Base-by-base conservation (phyloP, 2,329 filamentous ascomycete genomes). In the Aspergillus pseudoviridinutans region DNA sequence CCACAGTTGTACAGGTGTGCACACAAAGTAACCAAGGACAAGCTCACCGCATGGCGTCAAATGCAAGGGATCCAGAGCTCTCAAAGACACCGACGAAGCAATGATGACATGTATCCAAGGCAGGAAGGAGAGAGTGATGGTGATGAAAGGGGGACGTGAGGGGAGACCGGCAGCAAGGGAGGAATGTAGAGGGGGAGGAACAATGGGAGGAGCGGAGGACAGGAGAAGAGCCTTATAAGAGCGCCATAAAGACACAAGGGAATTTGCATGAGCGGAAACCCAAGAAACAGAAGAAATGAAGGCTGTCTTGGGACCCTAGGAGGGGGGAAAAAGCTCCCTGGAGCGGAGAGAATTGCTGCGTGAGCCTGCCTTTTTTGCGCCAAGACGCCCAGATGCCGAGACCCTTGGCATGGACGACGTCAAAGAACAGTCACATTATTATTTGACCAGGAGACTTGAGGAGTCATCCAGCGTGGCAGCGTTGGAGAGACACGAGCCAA, bases 341-440 rank as follows among this genome's bases (percentile, higher is more conserved):
- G 55, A 64, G 60, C 65, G 58, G 64, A 64, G 56, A 54, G 57
- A 57, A 53, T 38, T 55, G 52, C 42, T 51, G 32, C 51, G 44
- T 61, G 44, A 53, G 53, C 58, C 56, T 51, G 49, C 54, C 53
- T 63, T 58, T 59, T 58, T 59, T 54, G 53, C 55, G 63, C 65
- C 67, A 67, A 66, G 64, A 61, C 61, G 68, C 68, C 67, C 65
- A 70, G 68, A 61, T 64, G 68, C 69, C 68, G 63, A 70, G 67
- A 47, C 58, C 62, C 68, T 71, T 70, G 69, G 68, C 68, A 64
- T 63, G 54, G 55, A 51, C 57, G 53, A 62, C 51, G 50, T 59
- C 56, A 54, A 62, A 51, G 54, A 29, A 50, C 29, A 54, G 50
- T 60, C 51, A 58, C 55, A 47, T 27, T 22, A 47, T 47, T 8